Percentiles rank a stretch among this genome's conserved stretches.
These are phyloP conservation scores for Colletotrichum theobromicola DNA, from an alignment of 2,329 filamentous ascomycete species.

Conservation along the genomic window DNA sequence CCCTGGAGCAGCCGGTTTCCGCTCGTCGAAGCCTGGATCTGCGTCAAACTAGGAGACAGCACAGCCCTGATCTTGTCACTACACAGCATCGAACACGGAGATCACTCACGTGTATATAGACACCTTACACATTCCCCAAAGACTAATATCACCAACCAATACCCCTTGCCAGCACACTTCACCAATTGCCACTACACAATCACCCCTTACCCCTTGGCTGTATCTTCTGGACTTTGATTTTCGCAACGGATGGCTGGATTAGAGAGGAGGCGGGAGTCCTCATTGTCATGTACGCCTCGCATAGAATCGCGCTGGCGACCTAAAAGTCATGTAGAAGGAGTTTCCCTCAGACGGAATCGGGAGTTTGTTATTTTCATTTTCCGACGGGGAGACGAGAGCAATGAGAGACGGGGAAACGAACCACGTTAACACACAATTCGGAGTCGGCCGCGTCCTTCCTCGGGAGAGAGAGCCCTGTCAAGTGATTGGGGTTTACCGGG, in stretches of 20 bases:
- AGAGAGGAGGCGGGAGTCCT: constrained; percentile 21
- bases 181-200: constrained; percentile 17
- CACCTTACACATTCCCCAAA: constrained; percentile 16
- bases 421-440: constrained; percentile 12
- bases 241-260: constrained; percentile 21
- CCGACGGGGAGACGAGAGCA: constrained; percentile 18
- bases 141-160: constrained; percentile 24
- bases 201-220: constrained; percentile 17
- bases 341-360: constrained; percentile 21
- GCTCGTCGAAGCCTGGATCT: constrained; percentile 12
- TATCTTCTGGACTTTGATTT: constrained; percentile 24
- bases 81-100: constrained; percentile 22
- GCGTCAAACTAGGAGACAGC: constrained; percentile 21
- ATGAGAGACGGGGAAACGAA: constrained; percentile 20
- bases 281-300: constrained; percentile 26
- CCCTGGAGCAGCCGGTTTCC: constrained; percentile 21
- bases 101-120: constrained; percentile 24
- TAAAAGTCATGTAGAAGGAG: constrained; percentile 26
- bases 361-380: constrained; percentile 17
- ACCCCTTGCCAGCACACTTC: constrained; percentile 20
- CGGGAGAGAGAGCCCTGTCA: not conserved
- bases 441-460: constrained; percentile 18
- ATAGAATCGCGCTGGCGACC: constrained; percentile 20
- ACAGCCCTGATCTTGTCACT: constrained; percentile 20
- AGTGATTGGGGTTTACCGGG: constrained; percentile 8